Evolutionary conservation across 2,329 filamentous ascomycete genomes (phyloP).

Genomic region (Fonsecaea erecta): DNA sequence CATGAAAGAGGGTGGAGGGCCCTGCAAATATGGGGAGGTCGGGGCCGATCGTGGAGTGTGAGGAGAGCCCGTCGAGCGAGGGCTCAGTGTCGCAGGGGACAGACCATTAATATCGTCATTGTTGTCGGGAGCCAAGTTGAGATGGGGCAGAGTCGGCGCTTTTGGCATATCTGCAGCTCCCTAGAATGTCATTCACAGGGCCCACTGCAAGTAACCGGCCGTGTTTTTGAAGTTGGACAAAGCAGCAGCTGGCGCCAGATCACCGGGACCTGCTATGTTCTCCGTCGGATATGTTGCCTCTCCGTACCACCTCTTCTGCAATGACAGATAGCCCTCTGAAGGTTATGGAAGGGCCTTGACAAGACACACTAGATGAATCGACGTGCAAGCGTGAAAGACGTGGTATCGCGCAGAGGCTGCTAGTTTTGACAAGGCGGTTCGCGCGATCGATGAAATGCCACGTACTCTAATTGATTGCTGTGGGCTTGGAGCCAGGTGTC

Average conservation of each 20-base stretch:
- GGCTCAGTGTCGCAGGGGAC: constrained; percentile 34
- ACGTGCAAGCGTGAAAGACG: neutral
- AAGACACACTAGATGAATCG: neutral
- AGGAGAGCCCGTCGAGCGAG: constrained; percentile 35
- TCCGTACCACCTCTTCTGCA: constrained; percentile 31
- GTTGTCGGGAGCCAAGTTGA: constrained; percentile 34
- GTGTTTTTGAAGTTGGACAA: constrained; percentile 25
- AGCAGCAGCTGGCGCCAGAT: constrained; percentile 23
- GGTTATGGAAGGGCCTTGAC: constrained; percentile 8
- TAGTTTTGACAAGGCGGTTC: neutral
- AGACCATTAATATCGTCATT: constrained; percentile 33
- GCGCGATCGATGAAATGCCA: neutral
- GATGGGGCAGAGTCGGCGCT: constrained; percentile 33
- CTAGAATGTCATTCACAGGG: constrained; percentile 32
- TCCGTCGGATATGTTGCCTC: constrained; percentile 19
- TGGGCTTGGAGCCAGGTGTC: neutral
- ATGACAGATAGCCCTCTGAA: constrained; percentile 7
- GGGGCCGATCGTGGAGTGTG: constrained; percentile 31
- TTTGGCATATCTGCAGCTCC: constrained; percentile 36
- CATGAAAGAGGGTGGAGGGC: constrained; percentile 21
- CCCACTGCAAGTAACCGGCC: constrained; percentile 35
- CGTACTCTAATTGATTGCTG: neutral
- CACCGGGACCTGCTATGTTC: constrained; percentile 26
- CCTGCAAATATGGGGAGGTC: constrained; percentile 30
- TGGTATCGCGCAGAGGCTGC: neutral